Conservation (phyloP, 2,329 filamentous ascomycete genomes). For the Nemania bipapillata region DNA sequence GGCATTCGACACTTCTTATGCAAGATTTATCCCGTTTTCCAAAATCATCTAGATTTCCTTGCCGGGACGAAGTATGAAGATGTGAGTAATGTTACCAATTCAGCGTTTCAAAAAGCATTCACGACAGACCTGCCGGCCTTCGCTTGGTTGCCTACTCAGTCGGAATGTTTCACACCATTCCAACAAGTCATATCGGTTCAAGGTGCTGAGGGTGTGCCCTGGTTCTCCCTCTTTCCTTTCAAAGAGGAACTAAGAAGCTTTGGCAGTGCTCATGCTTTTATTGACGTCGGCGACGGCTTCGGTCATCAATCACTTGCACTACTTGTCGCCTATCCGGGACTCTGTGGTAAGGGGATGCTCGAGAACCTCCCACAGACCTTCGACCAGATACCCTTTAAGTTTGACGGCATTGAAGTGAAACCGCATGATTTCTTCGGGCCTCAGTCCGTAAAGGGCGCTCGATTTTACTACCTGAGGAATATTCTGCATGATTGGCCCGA, state of each 20-base stretch:
- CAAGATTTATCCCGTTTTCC: constrained; percentile 19
- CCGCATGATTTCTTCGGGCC: background rate
- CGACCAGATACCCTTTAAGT: background rate
- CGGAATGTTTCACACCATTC: constrained; percentile 39
- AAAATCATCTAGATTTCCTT: constrained; percentile 32
- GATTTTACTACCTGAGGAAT: too few species aligned
- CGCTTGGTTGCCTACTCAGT: constrained; percentile 41
- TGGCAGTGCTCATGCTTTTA: background rate
- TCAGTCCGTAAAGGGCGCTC: background rate
- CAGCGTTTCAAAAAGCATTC: constrained; percentile 46
- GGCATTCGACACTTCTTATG: constrained; percentile 24
- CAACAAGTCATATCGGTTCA: constrained; percentile 46
- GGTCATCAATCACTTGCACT: constrained; percentile 37
- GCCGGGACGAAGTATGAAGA: constrained; percentile 42
- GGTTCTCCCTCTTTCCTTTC: constrained; percentile 43
- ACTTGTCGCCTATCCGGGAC: background rate
- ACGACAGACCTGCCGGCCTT: constrained; percentile 44
- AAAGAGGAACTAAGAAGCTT: constrained; percentile 29
- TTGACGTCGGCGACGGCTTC: constrained; percentile 28
- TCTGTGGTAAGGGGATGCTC: background rate
- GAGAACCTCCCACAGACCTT: constrained; percentile 18
- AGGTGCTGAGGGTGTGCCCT: constrained; percentile 37
- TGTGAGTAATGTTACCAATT: constrained; percentile 36
- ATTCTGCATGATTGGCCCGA: too few species aligned
- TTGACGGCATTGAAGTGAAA: background rate